Conservation (phyloP, 2,329 filamentous ascomycete species). For the Fusarium redolens region DNA sequence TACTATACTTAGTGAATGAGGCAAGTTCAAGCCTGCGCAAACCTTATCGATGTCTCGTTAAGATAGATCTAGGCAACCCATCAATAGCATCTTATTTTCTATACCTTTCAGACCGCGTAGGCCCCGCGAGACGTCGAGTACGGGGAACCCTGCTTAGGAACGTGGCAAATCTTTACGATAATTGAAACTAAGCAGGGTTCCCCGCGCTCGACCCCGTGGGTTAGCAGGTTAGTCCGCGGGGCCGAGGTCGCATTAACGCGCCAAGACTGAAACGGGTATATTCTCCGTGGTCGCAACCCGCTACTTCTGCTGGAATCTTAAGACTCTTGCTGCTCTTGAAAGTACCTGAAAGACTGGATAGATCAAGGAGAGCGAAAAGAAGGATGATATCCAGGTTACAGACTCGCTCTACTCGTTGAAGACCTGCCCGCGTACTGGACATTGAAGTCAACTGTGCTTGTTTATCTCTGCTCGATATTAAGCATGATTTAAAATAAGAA, state of each 20-base stretch:
- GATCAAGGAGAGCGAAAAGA: fast-evolving
- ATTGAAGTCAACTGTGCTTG: fast-evolving
- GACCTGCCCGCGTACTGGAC: too few relatives aligned
- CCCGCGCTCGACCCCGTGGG: neutral
- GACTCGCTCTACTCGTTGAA: neutral
- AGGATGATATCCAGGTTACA: neutral
- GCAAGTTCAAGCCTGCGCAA: neutral
- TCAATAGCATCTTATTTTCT: neutral
- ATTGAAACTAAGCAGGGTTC: neutral
- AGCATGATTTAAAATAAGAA: neutral
- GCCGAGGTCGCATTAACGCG: neutral
- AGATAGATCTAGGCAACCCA: neutral
- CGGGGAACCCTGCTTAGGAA: neutral
- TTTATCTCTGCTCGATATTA: neutral
- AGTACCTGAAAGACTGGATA: neutral
- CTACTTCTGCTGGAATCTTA: neutral
- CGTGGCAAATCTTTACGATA: neutral
- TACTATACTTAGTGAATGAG: too few relatives aligned
- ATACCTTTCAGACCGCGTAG: too few relatives aligned
- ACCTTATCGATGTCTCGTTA: neutral
- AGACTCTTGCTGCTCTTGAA: neutral
- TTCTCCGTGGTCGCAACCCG: neutral
- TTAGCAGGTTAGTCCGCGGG: neutral
- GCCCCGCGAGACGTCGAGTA: neutral
- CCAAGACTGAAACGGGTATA: neutral